Evolutionary conservation across 805 yeast species (phyloP).

Genomic region (Brettanomyces naardenensis): DNA sequence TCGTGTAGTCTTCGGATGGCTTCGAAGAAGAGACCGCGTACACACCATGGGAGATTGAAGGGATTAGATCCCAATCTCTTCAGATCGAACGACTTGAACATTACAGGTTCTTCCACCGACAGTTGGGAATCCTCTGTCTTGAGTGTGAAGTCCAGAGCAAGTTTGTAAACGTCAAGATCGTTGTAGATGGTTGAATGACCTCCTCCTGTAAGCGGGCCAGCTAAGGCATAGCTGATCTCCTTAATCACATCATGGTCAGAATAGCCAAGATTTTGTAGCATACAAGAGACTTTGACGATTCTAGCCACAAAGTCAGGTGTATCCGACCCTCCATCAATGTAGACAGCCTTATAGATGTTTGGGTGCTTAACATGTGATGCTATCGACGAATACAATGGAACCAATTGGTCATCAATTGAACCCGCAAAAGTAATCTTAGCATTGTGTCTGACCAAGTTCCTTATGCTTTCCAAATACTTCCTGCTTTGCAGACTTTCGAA

Average conservation of each 20-base stretch:
- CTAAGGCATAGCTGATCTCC: conserved; percentile 71
- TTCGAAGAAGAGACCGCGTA: conserved; percentile 73
- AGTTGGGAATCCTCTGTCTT: conserved; percentile 47
- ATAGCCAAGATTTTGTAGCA: conserved; percentile 65
- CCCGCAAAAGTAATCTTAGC: conserved; percentile 80
- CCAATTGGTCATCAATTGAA: conserved; percentile 87
- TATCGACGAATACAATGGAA: conserved; percentile 83
- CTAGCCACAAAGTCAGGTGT: conserved; percentile 76
- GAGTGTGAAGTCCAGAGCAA: conserved; percentile 66
- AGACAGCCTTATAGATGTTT: conserved; percentile 80
- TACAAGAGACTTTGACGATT: conserved; percentile 66
- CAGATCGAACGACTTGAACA: conserved; percentile 39
- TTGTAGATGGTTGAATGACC: conserved; percentile 91
- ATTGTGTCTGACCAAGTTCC: conserved; percentile 56
- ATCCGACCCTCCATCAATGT: conserved; percentile 72
- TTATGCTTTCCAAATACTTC: conserved; percentile 59
- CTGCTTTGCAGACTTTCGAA: conserved; percentile 64
- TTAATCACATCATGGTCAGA: conserved; percentile 82
- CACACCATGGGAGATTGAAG: conserved; percentile 85
- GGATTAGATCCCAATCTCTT: conserved; percentile 69
- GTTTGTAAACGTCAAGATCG: conserved; percentile 74
- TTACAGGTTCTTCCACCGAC: conserved; percentile 23
- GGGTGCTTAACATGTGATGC: conserved; percentile 85
- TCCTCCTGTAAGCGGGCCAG: conserved; percentile 90
- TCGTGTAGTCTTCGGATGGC: conserved; percentile 22